These are phyloP conservation scores for Zelonia costaricensis DNA, from an alignment of 208 protist genomes.

Conservation along the genomic window DNA sequence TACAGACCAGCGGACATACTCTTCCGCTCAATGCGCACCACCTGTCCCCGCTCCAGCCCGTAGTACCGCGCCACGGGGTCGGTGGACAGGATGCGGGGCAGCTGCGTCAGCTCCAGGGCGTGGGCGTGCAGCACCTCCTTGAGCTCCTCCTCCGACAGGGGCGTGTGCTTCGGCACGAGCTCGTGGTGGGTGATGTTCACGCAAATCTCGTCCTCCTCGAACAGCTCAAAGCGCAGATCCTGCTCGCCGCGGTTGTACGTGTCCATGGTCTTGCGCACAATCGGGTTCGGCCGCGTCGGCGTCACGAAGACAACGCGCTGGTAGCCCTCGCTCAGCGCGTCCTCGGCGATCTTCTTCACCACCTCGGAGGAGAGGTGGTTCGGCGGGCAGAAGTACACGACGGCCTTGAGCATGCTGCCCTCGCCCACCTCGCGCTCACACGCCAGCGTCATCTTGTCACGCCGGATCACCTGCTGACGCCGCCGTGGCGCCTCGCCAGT, in stretches of 20 bases:
- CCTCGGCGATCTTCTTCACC: conserved; percentile 60
- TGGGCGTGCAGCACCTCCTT: conserved; percentile 89
- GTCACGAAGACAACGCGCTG: conserved; percentile 72
- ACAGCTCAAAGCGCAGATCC: conserved; percentile 91
- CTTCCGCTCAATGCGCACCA: conserved; percentile 97
- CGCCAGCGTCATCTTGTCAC: conserved; percentile 83
- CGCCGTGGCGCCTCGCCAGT: not conserved
- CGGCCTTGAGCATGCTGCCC: conserved; percentile 45
- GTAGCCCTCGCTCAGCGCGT: conserved; percentile 47
- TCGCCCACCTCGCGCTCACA: conserved; percentile 58
- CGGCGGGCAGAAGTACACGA: conserved; percentile 71
- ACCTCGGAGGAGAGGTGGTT: conserved; percentile 58
- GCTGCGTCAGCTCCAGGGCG: conserved; percentile 94
- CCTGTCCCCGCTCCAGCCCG: conserved; percentile 90
- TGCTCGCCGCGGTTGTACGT: conserved; percentile 64
- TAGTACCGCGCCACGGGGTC: conserved; percentile 98
- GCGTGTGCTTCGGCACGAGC: conserved; percentile 96
- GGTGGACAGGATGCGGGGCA: conserved; percentile 94
- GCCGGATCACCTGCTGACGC: conserved; percentile 44
- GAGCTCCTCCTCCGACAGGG: conserved; percentile 86
- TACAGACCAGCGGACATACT: conserved; percentile 98
- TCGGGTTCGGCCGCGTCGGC: conserved; percentile 61
- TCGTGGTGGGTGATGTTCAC: conserved; percentile 98
- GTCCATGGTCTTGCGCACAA: conserved; percentile 70
- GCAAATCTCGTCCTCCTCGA: conserved; percentile 95